These are phyloP conservation scores for Beauveria asiatica DNA, from an alignment of 2,329 filamentous ascomycete genomes.

Conservation along the genomic window DNA sequence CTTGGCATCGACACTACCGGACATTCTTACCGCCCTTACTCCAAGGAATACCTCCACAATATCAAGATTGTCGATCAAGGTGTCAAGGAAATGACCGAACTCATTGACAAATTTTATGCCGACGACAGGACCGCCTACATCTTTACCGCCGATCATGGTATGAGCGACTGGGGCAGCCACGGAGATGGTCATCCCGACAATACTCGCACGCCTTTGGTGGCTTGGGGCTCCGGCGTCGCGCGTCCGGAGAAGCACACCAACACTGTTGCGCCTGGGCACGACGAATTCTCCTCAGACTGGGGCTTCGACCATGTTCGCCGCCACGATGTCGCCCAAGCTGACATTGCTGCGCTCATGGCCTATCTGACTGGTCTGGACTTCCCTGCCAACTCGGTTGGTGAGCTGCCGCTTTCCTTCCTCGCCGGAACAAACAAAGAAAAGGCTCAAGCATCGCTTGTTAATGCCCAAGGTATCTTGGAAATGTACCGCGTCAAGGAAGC, in stretches of 20 bases:
- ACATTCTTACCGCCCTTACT: slow-evolving; percentile 81
- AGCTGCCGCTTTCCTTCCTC: slow-evolving; percentile 78
- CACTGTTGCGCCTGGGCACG: slow-evolving; percentile 66
- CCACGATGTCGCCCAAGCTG: slow-evolving; percentile 88
- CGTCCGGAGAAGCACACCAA: slow-evolving; percentile 53
- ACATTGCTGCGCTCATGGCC: slow-evolving; percentile 91
- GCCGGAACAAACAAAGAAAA: slow-evolving; percentile 66
- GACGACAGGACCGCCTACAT: slow-evolving; percentile 85
- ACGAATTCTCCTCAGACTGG: slow-evolving; percentile 90
- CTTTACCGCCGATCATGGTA: slow-evolving; percentile 96
- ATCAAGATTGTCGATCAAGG: slow-evolving; percentile 90
- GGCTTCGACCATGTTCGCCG: slow-evolving; percentile 68
- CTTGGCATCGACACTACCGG: slow-evolving; percentile 87
- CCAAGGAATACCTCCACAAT: slow-evolving; percentile 89
- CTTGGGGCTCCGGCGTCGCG: slow-evolving; percentile 87
- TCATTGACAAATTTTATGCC: slow-evolving; percentile 79
- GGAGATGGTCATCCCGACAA: slow-evolving; percentile 97
- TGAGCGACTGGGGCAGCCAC: slow-evolving; percentile 99
- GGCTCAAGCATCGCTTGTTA: slow-evolving; percentile 74
- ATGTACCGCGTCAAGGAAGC: slow-evolving; percentile 95
- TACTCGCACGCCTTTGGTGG: slow-evolving; percentile 84
- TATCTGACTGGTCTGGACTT: slow-evolving; percentile 83
- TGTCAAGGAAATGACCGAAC: slow-evolving; percentile 69
- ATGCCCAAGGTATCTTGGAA: slow-evolving; percentile 80
- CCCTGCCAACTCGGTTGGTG: slow-evolving; percentile 92